Evolutionary conservation across 495 filamentous ascomycete species (phyloP).

Genomic region (Saxophila tyrrhenica): DNA sequence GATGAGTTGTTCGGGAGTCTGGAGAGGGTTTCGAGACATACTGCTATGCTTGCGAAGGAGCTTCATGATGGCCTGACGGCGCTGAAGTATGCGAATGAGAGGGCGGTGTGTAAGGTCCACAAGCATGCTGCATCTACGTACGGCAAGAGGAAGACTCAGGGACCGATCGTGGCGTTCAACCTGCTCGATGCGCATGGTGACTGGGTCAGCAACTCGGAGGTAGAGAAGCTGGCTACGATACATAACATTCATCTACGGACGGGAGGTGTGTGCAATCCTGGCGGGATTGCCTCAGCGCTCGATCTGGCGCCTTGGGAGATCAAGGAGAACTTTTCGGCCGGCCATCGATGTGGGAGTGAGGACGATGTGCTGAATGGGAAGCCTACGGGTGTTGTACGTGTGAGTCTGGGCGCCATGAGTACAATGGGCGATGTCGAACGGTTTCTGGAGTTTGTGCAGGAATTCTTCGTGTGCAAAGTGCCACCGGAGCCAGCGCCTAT

Average conservation of each 20-base stretch:
- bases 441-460: conserved; percentile 59
- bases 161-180: conserved; percentile 80
- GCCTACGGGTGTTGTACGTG: conserved; percentile 75
- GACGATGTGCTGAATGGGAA: conserved; percentile 72
- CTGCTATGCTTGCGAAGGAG: conserved; percentile 47
- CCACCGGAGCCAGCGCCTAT: conserved; percentile 8
- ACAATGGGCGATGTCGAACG: conserved; percentile 60
- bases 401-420: conserved; percentile 82
- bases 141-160: conserved; percentile 41
- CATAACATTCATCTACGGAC: conserved; percentile 73
- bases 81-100: conserved; percentile 57
- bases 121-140: conserved; percentile 33
- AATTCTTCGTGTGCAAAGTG: conserved; percentile 53
- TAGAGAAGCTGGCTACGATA: conserved; percentile 70
- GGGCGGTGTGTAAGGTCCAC: conserved; percentile 56
- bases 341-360: conserved; percentile 54
- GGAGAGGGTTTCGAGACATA: conserved; percentile 60
- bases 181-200: conserved; percentile 50
- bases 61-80: conserved; percentile 47
- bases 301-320: conserved; percentile 66
- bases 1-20: conserved; percentile 58
- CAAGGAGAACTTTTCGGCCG: conserved; percentile 65
- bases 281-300: conserved; percentile 61
- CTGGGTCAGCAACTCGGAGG: conserved; percentile 70
- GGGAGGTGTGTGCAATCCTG: conserved; percentile 84